Evolutionary conservation across 139 green algal species (phyloP).

Genomic region (Cymbomonas tetramitiformis): DNA sequence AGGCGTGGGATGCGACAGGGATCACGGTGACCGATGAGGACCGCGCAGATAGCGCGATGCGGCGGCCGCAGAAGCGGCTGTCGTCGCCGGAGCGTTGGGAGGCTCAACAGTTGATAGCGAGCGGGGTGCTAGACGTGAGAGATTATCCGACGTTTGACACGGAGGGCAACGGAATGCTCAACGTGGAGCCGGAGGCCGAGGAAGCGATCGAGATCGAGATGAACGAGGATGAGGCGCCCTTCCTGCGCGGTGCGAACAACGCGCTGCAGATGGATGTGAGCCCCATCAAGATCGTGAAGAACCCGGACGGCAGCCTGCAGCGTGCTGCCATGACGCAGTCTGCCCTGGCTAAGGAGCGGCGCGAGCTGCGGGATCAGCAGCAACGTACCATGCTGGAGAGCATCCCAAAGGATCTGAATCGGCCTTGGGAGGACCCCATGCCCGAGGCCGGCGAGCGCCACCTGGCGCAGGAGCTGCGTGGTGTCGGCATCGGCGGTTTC

Average conservation of each 20-base stretch:
- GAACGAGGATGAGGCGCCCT: constrained; percentile 86
- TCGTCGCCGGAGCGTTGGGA: constrained; percentile 63
- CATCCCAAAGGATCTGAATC: constrained; percentile 80
- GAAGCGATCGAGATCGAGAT: constrained; percentile 97
- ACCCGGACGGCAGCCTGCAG: constrained; percentile 90
- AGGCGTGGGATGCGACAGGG: too few species aligned
- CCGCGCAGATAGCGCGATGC: constrained; percentile 7
- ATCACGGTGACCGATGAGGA: constrained; percentile 48
- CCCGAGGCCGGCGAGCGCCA: constrained; percentile 46
- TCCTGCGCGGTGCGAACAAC: constrained; percentile 60
- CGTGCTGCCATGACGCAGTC: constrained; percentile 84
- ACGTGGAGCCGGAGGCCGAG: constrained; percentile 44
- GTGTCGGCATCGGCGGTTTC: constrained; percentile 43
- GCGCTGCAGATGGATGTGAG: constrained; percentile 49
- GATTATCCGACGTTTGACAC: constrained; percentile 84
- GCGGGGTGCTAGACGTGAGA: constrained; percentile 63
- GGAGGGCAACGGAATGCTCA: constrained; percentile 34
- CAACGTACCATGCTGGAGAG: constrained; percentile 65
- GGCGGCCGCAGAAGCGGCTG: constrained; percentile 43
- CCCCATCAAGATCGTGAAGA: constrained; percentile 96
- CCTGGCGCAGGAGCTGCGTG: constrained; percentile 65
- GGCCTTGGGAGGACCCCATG: constrained; percentile 93
- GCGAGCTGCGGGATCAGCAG: constrained; percentile 90
- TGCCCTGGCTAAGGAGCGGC: constrained; percentile 84
- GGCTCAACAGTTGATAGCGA: constrained; percentile 54